phyloP scores from a whole-genome alignment of 495 filamentous ascomycete genomes.

The Xylaria acuta region DNA sequence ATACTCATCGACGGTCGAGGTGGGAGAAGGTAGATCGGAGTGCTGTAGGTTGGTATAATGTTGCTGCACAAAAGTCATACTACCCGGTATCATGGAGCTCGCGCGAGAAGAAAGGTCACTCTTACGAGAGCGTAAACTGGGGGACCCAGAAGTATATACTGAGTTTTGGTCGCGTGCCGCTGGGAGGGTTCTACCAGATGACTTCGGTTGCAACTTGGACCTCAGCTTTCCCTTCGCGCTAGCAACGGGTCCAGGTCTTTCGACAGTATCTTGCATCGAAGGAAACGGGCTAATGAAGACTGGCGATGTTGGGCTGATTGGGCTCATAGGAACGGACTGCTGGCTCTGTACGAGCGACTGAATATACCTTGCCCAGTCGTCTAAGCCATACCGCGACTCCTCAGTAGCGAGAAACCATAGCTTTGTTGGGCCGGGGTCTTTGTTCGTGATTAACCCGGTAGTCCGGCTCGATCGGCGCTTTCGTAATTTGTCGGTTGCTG shows the following conservation, averaged over 20 bases:
- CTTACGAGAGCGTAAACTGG: constrained; percentile 58
- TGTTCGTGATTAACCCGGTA: constrained; percentile 51
- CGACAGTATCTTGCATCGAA: constrained; percentile 39
- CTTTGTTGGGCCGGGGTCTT: constrained; percentile 48
- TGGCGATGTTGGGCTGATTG: constrained; percentile 52
- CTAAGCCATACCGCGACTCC: constrained; percentile 46
- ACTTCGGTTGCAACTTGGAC: constrained; percentile 39
- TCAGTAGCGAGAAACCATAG: constrained; percentile 51
- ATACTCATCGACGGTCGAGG: constrained; percentile 56
- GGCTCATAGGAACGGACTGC: constrained; percentile 45
- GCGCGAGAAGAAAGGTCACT: constrained; percentile 60
- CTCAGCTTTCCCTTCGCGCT: constrained; percentile 39
- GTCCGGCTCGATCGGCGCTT: constrained; percentile 64
- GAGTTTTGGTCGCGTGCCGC: constrained; percentile 47
- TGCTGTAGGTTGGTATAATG: constrained; percentile 52
- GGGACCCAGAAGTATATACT: constrained; percentile 52
- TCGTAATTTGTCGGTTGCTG: constrained; percentile 56
- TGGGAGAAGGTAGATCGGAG: constrained; percentile 59
- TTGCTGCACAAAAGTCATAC: constrained; percentile 44
- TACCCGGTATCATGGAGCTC: constrained; percentile 51
- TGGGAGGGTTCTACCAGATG: constrained; percentile 41
- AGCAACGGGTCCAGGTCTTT: constrained; percentile 41
- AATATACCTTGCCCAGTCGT: constrained; percentile 56
- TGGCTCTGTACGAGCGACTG: constrained; percentile 48
- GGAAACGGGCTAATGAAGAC: constrained; percentile 55